A percentile compares a stretch with the other conserved stretches of the same genome.
Conservation (phyloP, 768 basidiomycete genomes). For the Tricholomella constricta region DNA sequence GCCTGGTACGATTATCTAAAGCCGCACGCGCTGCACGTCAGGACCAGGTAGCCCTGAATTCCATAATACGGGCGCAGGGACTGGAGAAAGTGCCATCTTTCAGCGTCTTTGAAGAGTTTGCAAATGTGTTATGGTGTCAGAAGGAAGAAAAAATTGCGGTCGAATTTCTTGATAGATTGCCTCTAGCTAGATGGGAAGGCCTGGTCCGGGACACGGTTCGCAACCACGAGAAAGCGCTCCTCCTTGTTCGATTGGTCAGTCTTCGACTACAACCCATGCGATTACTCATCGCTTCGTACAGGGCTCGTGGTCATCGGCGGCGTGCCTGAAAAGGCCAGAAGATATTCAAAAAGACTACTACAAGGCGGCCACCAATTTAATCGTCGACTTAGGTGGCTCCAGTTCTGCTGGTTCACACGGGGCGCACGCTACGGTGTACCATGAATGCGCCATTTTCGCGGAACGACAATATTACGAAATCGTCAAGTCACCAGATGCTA, state of each 20-base stretch:
- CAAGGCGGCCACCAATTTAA: conserved; percentile 49
- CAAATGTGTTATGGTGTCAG: conserved; percentile 87
- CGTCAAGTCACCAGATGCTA: conserved; percentile 65
- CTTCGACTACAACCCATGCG: neutral
- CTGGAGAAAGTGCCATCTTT: conserved; percentile 49
- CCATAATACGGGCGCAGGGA: conserved; percentile 73
- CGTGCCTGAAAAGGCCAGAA: conserved; percentile 76
- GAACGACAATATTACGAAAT: conserved; percentile 83
- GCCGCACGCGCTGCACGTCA: conserved; percentile 71
- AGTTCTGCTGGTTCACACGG: conserved; percentile 18
- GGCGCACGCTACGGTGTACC: conserved; percentile 63
- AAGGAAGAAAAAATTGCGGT: conserved; percentile 86
- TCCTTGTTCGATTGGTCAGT: conserved; percentile 68
- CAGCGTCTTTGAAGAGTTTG: conserved; percentile 76
- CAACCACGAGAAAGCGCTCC: conserved; percentile 36
- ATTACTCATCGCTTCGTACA: conserved; percentile 29
- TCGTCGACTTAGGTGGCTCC: conserved; percentile 24
- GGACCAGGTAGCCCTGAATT: conserved; percentile 83
- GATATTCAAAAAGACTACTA: conserved; percentile 76
- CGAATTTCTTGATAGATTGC: conserved; percentile 56
- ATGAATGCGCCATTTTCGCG: conserved; percentile 86
- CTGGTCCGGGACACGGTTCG: conserved; percentile 10
- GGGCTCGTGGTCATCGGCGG: conserved; percentile 92
- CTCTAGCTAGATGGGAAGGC: conserved; percentile 22
- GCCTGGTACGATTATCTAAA: conserved; percentile 69